Conservation (phyloP, 106 monocot species). For the Phalaenopsis aphrodite region DNA sequence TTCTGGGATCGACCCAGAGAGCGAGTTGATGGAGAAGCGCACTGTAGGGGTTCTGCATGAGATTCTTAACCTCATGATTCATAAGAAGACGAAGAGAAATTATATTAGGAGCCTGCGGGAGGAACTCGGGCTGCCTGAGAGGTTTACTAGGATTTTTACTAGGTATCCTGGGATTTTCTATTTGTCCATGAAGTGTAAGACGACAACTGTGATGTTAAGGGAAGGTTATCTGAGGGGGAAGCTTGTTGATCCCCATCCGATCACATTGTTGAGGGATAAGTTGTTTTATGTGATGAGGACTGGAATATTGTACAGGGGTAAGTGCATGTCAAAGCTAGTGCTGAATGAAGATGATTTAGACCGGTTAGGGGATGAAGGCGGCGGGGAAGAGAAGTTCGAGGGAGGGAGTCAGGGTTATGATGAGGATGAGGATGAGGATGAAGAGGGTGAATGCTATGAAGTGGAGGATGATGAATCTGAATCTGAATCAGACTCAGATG, state of each 20-base stretch:
- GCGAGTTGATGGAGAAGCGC: conserved; percentile 90
- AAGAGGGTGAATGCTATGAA: conserved; percentile 47
- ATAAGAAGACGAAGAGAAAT: conserved; percentile 87
- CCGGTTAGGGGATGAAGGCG: neutral
- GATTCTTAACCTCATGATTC: conserved; percentile 72
- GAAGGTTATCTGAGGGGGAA: conserved; percentile 85
- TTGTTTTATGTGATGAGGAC: conserved; percentile 84
- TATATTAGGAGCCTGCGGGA: conserved; percentile 68
- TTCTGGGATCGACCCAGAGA: conserved; percentile 63
- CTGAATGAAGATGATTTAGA: conserved; percentile 32
- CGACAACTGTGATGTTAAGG: conserved; percentile 78
- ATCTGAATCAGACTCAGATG: conserved; percentile 23
- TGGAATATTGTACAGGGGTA: conserved; percentile 65
- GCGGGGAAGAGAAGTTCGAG: conserved; percentile 7
- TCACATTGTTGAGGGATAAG: conserved; percentile 63
- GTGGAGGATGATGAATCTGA: conserved; percentile 30
- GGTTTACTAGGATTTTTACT: conserved; percentile 83
- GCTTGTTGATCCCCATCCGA: conserved; percentile 67
- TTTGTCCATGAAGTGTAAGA: conserved; percentile 92
- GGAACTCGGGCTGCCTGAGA: conserved; percentile 69
- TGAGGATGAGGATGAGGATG: conserved; percentile 21
- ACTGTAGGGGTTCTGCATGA: conserved; percentile 81
- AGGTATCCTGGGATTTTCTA: conserved; percentile 95
- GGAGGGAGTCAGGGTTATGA: conserved; percentile 18
- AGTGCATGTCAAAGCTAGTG: conserved; percentile 43